Evolutionary conservation across 371 early-diverging fungal genomes (phyloP), one percentile per base, ranked within the genome.

Genomic region (Apophysomyces trapeziformis): DNA sequence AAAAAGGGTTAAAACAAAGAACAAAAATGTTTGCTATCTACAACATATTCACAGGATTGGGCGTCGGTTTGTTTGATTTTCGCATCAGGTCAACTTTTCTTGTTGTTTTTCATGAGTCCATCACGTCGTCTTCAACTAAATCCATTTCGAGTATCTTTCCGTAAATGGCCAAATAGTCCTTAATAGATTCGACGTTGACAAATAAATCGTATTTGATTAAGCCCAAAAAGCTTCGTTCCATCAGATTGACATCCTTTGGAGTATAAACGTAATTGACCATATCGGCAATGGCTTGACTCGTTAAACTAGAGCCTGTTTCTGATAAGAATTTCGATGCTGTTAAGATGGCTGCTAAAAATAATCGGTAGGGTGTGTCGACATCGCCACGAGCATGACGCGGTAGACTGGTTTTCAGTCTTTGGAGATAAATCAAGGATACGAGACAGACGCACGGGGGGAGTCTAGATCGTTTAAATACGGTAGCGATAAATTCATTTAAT

Each of bases 281-380:
- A 13, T 72, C 80, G 8, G 87, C 86, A 26, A 92, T 81, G 54
- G 78, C 74, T 57, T 83, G 86, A 58, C 87, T 87, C 6, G 78
- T 76, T 45, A 90, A 78, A 13, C 85, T 75, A 5, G 82, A 76
- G 56, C 84, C 83, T 26, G 89, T 87, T 61, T 90, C 87, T 38
- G 82, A 80, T 47, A 87, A 64, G 65, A 85, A 89, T 75, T 87
- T 92, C 50, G 87, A 87, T 4, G 91, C 91, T 2, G 88, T 84
- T 39, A 92, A 71, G 54, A 91, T 76, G 6, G 93, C 88, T 0
- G 90, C 90, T 41, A 92, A 64, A 64, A 92, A 91, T 39, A 92
- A 83, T 50, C 89, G 83, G 69, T 90, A 89, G n/a, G 91, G 91
- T 16, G 93, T 90, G 65, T 90, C 93, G 13, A 84, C 76, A 60